These are phyloP conservation scores for Botryococcus braunii DNA, from an alignment of 163 green algal species.

Conservation along the genomic window DNA sequence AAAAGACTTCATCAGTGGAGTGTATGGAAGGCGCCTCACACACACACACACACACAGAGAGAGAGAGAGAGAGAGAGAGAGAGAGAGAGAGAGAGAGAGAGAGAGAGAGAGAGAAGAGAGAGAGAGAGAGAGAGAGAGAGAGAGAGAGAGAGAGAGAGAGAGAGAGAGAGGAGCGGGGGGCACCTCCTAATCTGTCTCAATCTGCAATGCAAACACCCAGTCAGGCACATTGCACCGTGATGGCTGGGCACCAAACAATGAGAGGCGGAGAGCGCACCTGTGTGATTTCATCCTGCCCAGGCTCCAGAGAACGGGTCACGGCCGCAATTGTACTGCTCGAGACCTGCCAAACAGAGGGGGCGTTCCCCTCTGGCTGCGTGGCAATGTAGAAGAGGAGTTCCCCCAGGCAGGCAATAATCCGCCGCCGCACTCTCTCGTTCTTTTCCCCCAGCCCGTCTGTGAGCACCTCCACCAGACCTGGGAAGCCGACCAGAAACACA, in stretches of 20 bases:
- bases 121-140: not conserved
- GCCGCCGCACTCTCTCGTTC: slow-evolving; percentile 49
- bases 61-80: too few relatives aligned
- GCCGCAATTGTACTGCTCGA: slow-evolving; percentile 12
- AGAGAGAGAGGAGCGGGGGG: too few relatives aligned
- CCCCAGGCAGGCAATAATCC: slow-evolving; percentile 78
- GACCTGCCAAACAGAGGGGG: slow-evolving; percentile 28
- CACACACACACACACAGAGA: too few relatives aligned
- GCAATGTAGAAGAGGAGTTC: slow-evolving; percentile 94
- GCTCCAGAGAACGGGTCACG: slow-evolving; percentile 48
- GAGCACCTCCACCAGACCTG: slow-evolving; percentile 63
- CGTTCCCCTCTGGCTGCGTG: slow-evolving; percentile 49
- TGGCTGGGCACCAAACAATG: not conserved
- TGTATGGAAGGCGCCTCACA: too few relatives aligned
- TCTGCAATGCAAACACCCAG: not conserved
- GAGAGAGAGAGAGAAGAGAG: not conserved
- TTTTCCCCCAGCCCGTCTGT: slow-evolving; percentile 55
- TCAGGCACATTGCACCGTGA: not conserved
- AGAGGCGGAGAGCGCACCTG: slow-evolving; percentile 15
- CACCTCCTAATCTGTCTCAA: not conserved
- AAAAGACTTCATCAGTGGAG: too few relatives aligned
- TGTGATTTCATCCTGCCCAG: slow-evolving; percentile 73
- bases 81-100: too few relatives aligned
- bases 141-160: not conserved
- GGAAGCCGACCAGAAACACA: not conserved